Evolutionary conservation across 805 yeast genomes (phyloP), one percentile per base, ranked within the genome.

Genomic region (Candida glaebosa): DNA sequence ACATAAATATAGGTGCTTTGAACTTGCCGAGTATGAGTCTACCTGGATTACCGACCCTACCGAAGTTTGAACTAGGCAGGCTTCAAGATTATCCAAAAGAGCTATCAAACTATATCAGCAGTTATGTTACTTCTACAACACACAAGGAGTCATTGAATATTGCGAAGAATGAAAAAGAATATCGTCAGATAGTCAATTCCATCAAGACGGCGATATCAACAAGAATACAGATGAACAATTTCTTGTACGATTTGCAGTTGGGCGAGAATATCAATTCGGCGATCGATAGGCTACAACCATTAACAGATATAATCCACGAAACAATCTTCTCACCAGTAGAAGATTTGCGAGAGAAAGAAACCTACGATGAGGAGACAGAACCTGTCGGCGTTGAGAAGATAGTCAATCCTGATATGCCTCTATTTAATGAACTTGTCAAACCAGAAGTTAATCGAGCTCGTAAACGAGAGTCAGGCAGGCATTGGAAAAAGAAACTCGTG

Each of bases 331-430:
- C 75, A 33, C 82, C 81, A 0, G 71, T 67, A 10, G 82, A 76
- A 19, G 82, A 78, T 30, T 41, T 43, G 4, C 51, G 53, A 25
- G 65, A 60, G 12, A 45, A 53, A 14, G 60, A 51, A 19, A 65
- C 60, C 20, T 40, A 42, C 30, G 62, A 54, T 18, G 46, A 47
- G 22, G 15, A 24, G 3, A 67, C 77, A 3, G 84, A 77, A 47
- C 84, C 85, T 0, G 71, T 62, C n/a, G 82, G 80, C 0, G 76
- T 79, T 12, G 68, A 63, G 9, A 65, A 65, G 4, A 77, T 80
- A 5, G 69, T 63, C 2, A 72, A 73, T 45, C 67, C 67, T 35
- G 71, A 65, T 24, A 66, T 69, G 22, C 82, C 82, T 1, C 59
- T 76, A 35, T 56, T 76, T 10, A 73, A 70, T 49, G 81, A 77